Evolutionary conservation across 441 rosid genomes (phyloP), one percentile per base, ranked within the genome.

Genomic region (Aleurites moluccanus): DNA sequence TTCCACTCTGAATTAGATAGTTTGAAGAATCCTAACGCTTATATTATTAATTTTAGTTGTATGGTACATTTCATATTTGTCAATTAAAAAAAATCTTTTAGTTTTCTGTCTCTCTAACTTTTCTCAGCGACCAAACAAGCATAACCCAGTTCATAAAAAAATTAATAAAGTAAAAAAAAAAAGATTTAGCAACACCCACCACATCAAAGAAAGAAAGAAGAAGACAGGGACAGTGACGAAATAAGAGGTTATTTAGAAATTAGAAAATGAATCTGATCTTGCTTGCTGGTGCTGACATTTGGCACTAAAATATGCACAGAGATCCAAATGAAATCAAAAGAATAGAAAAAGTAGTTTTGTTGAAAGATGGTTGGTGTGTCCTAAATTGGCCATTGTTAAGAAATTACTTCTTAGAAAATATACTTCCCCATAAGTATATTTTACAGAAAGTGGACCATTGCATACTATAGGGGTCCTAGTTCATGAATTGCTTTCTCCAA

Each of bases 371-470:
- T 73, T 61, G 55, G 27, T 75, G 67, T 77, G 83, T 70, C 47
- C 73, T 49, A 56, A 38, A 47, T 45, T 82, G 10, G 83, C 85
- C 92, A 89, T 89, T n/a, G n/a, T n/a, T n/a, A n/a, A n/a, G n/a
- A n/a, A n/a, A n/a, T n/a, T n/a, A n/a, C n/a, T n/a, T n/a, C n/a
- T n/a, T n/a, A n/a, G n/a, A n/a, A n/a, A n/a, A n/a, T n/a, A n/a
- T n/a, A n/a, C n/a, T n/a, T n/a, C n/a, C n/a, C n/a, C n/a, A n/a
- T n/a, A n/a, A n/a, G n/a, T n/a, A n/a, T n/a, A n/a, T n/a, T n/a
- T n/a, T n/a, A n/a, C n/a, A n/a, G n/a, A n/a, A n/a, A n/a, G n/a
- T n/a, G n/a, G n/a, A n/a, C n/a, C n/a, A n/a, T n/a, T n/a, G n/a
- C n/a, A n/a, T n/a, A n/a, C n/a, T n/a, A n/a, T n/a, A n/a, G n/a